A percentile compares a stretch with the other conserved stretches of the same genome.
These are phyloP conservation scores for Lactifluus volemus DNA, from an alignment of 768 basidiomycete species.

Conservation along the genomic window DNA sequence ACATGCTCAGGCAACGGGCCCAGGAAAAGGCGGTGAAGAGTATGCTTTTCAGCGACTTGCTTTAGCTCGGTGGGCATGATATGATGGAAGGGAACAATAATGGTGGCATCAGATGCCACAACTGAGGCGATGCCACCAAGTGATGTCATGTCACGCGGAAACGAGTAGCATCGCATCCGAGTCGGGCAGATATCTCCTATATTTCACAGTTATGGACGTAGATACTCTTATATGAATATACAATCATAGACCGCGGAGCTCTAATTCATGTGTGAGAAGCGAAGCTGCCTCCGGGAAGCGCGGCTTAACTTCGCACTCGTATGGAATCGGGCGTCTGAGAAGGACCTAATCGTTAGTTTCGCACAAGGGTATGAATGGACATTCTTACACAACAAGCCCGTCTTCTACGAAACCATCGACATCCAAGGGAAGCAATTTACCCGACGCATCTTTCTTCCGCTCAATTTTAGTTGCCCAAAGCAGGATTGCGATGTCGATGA, in stretches of 20 bases:
- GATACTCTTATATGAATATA: not conserved
- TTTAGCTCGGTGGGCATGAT: conserved; percentile 6
- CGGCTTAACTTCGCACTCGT: conserved; percentile 8
- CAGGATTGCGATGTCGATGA: conserved; percentile 15
- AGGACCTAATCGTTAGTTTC: not conserved
- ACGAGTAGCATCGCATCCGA: no score
- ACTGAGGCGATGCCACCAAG: not conserved
- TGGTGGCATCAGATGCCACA: not conserved
- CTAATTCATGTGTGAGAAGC: conserved; percentile 3
- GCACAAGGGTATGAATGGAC: not conserved
- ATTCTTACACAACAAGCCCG: conserved; percentile 18
- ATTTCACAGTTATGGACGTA: not conserved
- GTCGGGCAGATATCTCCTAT: not conserved
- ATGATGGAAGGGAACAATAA: not conserved
- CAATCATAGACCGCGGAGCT: conserved; percentile 6
- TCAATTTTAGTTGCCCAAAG: conserved; percentile 15
- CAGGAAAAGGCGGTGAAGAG: conserved; percentile 52
- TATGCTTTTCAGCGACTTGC: conserved; percentile 25
- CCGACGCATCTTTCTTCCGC: conserved; percentile 9
- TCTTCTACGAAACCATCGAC: conserved; percentile 19
- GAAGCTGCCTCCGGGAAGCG: conserved; percentile 14
- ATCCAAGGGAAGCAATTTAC: conserved; percentile 5
- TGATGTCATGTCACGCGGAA: not conserved
- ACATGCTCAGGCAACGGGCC: conserved; percentile 69
- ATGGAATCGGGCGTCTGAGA: conserved; percentile 14